Base-by-base conservation (phyloP, 371 early-diverging fungal species). In the Capillidium rhysosporum region DNA sequence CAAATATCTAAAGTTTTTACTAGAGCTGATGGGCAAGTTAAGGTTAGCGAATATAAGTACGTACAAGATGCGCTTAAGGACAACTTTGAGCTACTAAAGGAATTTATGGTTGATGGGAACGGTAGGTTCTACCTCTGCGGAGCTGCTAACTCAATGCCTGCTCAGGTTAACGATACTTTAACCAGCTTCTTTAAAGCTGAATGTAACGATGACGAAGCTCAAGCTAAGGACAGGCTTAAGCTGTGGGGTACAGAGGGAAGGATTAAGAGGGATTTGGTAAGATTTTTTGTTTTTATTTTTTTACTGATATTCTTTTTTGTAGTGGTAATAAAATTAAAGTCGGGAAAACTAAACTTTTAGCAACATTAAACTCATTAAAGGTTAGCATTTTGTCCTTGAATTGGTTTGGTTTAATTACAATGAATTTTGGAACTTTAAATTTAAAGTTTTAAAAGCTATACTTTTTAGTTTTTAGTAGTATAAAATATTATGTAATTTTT, bases 61-160 rank as follows among this genome's bases (percentile, higher is more conserved):
- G 95, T 94, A 0, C 95, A 94, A 63, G 82, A 91, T 57, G 62
- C 75, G 28, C 61, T 94, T 38, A 65, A 65, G 21, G 51, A 61
- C 9, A 75, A 76, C 23, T 61, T 64, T 1, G 65, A 64, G 5
- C 64, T 66, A 31, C 24, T 89, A 8, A 77, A 71, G 57, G 68
- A 78, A 26, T 54, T 80, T 40, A 57, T 88, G 51, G 52, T 68
- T 8, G 67, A 77, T 20, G 64, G 75, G 31, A 70, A 73, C 28
- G 86, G 81, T 0, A 58, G 64, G 16, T 68, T 92, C 31, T 94
- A 78, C 66, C 80, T 94, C 5, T 94, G 91, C 69, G 92, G 80
- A 52, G 84, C 84, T 65, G 84, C 89, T 14, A 76, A 78, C 62
- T 84, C 83, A 1, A 93, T 91, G 92, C 90, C 86, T 20, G 81